Base-by-base conservation (phyloP, 345 rosid species). In the Firmiana major region DNA sequence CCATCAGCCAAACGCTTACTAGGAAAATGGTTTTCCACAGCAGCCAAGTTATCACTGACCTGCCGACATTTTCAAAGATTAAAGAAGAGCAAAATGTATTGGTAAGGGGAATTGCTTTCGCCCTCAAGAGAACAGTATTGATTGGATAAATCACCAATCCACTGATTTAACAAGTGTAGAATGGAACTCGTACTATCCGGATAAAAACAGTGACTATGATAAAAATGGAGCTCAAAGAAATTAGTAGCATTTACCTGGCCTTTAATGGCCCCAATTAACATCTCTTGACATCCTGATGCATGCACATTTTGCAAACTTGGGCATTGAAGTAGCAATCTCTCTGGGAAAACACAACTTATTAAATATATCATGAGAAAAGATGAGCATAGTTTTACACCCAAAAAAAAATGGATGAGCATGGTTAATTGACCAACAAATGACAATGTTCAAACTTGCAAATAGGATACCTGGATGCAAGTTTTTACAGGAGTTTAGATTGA, bases 271-370 rank as follows among this genome's bases (percentile, higher is more conserved):
- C 80, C 85, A 31, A 88, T 76, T 78, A 97, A 82, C 79, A 85
- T 80, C 55, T 86, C 87, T 79, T 84, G 90, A 76, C 99, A 94
- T 16, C 92, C 98, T 12, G 89, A 88, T 65, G 92, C 98, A 79
- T 97, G 91, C 65, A 97, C 95, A 74, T 81, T 81, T 76, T 92
- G 84, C 66, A 97, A 83, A 72, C 85, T 88, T 62, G 98, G 97
- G 84, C 99, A 97, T 34, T 94, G 98, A 69, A 97, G 89, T n/a
- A 88, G 85, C 85, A 94, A 75, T 73, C 91, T 92, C 74, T 94
- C 93, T 79, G 89, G 75, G 55, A 63, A 26, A 21, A 68, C 24
- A 55, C 16, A 65, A 57, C 31, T 34, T 55, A 28, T 57, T 8
- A 16, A 11, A 40, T 49, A 81, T 53, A 16, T 55, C 60, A 21